Base-by-base conservation (phyloP, 768 basidiomycete species). In the Amanita inopinata region DNA sequence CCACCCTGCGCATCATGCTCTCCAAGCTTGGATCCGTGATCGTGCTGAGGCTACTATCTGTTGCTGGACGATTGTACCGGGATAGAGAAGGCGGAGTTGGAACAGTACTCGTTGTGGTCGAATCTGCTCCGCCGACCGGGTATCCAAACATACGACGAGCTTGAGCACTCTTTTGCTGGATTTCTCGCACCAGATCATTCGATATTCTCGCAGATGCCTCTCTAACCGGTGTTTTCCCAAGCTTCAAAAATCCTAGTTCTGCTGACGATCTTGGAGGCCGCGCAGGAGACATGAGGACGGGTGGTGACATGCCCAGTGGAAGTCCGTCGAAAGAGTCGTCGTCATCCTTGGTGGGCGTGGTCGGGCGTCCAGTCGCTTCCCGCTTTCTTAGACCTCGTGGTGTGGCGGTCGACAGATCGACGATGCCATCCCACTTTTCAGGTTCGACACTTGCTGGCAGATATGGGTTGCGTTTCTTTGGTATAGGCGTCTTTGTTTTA, bases 51-150 rank as follows among this genome's bases (percentile, higher is more conserved):
- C 64, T 73, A 9, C 57, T 66, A 23, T 74, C 70, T 8, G 59
- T 56, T n/a, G 64, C 59, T 31, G 61, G 60, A 5, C 65, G 64
- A n/a, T 59, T 65, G 51, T 85, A 86, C n/a, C 75, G 67, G 10
- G 80, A 76, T 10, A 87, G 63, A 0, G 83, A 84, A 19, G 83
- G 84, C 4, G 81, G 80, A 1, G 78, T 76, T 1, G 79, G 72
- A 40, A 83, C 70, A 10, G 77, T 76, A 15, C 45, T 46, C 59
- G 78, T 82, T 69, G 78, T 69, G 44, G 74, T 84, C 17, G 80
- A 78, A 49, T 78, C 80, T 22, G 57, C 60, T n/a, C 54, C 51
- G 24, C 61, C 56, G 42, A 54, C 33, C n/a, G 53, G 35, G 39
- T 58, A 54, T 11, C 55, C 56, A 42, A 56, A 53, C 40, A 55